phyloP scores from a whole-genome alignment of 257 asterid genomes.

The Schizonepeta tenuifolia region DNA sequence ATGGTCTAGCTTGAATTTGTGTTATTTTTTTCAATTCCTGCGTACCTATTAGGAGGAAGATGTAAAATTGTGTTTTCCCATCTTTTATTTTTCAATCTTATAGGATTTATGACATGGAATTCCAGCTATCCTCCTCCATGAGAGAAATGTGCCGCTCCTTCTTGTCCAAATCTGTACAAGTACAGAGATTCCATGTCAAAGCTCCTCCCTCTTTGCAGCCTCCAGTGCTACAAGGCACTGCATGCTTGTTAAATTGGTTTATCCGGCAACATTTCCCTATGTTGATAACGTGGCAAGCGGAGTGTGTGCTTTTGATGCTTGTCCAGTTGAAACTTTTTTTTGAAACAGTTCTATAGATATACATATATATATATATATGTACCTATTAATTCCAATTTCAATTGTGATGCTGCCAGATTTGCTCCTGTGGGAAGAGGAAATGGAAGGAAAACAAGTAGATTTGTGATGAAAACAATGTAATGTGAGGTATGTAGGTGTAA shows the following conservation, averaged over 20 bases:
- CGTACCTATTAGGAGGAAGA: not conserved
- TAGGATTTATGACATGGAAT: too few species aligned
- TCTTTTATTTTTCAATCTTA: not conserved
- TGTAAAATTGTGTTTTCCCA: not conserved
- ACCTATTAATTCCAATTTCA: not conserved
- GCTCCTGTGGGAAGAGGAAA: not conserved
- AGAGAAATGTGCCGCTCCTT: slow-evolving; percentile 79
- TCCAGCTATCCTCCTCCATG: slow-evolving; percentile 81
- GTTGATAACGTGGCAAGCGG: too few species aligned
- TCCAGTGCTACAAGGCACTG: slow-evolving; percentile 71
- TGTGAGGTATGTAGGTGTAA: not conserved
- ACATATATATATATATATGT: not conserved
- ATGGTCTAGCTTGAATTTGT: too few species aligned
- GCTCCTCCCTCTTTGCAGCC: slow-evolving; percentile 86
- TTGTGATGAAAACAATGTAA: not conserved
- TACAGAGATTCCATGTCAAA: slow-evolving; percentile 76
- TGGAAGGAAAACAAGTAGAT: not conserved
- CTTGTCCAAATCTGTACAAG: slow-evolving; percentile 71
- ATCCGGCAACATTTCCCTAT: too few species aligned
- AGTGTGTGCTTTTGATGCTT: too few species aligned
- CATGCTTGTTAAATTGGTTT: slow-evolving; percentile 50
- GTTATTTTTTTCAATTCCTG: not conserved
- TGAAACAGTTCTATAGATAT: not conserved
- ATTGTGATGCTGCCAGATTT: not conserved
- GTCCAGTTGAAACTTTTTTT: not conserved